These are phyloP conservation scores for Euptelea pleiosperma DNA, from an alignment of 164 flowering plant species.

Conservation along the genomic window DNA sequence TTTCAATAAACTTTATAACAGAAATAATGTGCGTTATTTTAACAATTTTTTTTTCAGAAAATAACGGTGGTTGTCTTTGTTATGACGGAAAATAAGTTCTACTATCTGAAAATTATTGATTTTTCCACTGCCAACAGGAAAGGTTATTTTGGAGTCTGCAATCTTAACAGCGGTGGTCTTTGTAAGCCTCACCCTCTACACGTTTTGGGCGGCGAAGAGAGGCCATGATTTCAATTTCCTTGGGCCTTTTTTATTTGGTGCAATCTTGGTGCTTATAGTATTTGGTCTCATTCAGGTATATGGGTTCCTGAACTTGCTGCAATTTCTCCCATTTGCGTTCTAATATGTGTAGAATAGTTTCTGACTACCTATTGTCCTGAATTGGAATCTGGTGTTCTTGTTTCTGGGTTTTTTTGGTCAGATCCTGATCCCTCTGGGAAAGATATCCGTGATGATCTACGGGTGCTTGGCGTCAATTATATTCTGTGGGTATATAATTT, in stretches of 20 bases:
- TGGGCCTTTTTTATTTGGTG: slow-evolving; percentile 45
- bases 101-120: no score
- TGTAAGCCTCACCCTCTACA: slow-evolving; percentile 47
- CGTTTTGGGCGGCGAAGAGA: slow-evolving; percentile 52
- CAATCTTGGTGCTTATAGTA: slow-evolving; percentile 28
- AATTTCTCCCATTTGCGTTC: no score
- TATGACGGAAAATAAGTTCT: no score
- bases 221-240: slow-evolving; percentile 52
- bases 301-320: no score
- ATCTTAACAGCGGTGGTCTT: slow-evolving; percentile 38
- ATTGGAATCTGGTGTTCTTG: not conserved
- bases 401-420: slow-evolving; percentile 16
- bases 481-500: slow-evolving; percentile 43
- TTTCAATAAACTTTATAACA: no score
- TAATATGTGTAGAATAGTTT: no score
- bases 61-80: no score
- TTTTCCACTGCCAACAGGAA: slow-evolving; percentile 28
- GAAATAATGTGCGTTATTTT: no score
- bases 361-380: not conserved
- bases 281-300: slow-evolving; percentile 40
- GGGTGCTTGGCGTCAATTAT: slow-evolving; percentile 30
- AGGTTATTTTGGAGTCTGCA: slow-evolving; percentile 33
- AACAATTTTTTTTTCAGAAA: no score
- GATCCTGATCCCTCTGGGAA: slow-evolving; percentile 42
- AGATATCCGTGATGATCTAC: slow-evolving; percentile 23